A percentile compares a stretch with the other conserved stretches of the same genome.
Conservation (phyloP, 2,329 filamentous ascomycete genomes). For the Fusarium nisikadoi region DNA sequence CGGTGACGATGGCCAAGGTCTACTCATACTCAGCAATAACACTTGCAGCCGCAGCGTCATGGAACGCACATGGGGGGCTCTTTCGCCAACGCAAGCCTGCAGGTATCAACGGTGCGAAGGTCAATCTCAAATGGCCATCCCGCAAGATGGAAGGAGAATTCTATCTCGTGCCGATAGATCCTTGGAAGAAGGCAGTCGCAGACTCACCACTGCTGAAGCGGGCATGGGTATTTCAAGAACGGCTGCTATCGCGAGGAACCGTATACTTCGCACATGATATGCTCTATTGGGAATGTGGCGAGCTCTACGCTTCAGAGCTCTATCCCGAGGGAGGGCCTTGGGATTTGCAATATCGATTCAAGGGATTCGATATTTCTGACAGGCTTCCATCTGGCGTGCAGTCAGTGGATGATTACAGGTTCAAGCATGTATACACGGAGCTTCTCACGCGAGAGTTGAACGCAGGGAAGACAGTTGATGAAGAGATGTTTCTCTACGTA, state of each 20-base stretch:
- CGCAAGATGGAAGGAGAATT: background rate
- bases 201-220: background rate
- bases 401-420: background rate
- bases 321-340: background rate
- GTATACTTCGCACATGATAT: conserved; percentile 4
- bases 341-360: background rate
- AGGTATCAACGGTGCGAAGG: background rate
- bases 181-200: background rate
- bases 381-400: background rate
- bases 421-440: conserved; percentile 5
- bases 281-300: conserved; percentile 1
- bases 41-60: background rate
- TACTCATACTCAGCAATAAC: background rate
- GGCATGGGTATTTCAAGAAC: conserved; percentile 6
- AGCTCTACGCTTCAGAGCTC: background rate
- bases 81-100: background rate
- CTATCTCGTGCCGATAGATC: background rate
- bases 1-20: background rate
- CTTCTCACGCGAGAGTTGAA: background rate
- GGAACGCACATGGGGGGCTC: background rate
- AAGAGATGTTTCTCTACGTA: conserved; percentile 13
- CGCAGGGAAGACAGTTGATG: background rate
- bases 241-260: background rate
- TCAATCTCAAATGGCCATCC: background rate
- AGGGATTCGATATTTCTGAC: background rate